Percentiles rank a stretch among this genome's conserved stretches.
Conservation (phyloP, 495 filamentous ascomycete genomes). For the Hypoxylon fuscum region DNA sequence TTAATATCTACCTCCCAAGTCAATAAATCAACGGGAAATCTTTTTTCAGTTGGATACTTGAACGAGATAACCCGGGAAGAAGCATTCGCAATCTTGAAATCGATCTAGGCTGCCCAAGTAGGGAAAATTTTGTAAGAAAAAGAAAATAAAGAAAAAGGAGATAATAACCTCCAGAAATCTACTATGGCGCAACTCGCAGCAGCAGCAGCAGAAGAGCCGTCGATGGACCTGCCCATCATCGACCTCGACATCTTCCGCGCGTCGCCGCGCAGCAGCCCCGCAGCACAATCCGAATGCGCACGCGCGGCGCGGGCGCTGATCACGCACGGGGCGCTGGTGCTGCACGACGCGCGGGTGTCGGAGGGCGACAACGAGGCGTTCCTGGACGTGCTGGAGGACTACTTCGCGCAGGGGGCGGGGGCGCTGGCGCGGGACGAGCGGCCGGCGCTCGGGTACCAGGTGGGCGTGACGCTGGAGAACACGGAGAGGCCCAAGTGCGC, state of each 20-base stretch:
- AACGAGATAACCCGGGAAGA: too few species aligned
- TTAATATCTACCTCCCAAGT: too few species aligned
- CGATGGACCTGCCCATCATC: slow-evolving; percentile 63
- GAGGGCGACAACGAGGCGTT: slow-evolving; percentile 58
- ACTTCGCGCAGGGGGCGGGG: slow-evolving; percentile 59
- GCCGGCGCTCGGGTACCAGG: slow-evolving; percentile 60
- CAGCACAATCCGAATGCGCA: slow-evolving; percentile 54
- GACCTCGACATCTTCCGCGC: slow-evolving; percentile 59
- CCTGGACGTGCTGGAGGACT: slow-evolving; percentile 63
- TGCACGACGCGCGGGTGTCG: slow-evolving; percentile 61
- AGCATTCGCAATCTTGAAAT: too few species aligned
- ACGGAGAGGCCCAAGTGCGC: slow-evolving; percentile 65
- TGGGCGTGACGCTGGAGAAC: slow-evolving; percentile 63
- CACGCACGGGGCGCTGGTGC: slow-evolving; percentile 58
- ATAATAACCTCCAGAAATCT: too few species aligned
- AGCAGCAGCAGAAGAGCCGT: slow-evolving; percentile 33
- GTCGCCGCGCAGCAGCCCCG: slow-evolving; percentile 44
- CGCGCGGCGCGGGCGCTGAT: slow-evolving; percentile 57
- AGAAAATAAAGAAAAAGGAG: too few species aligned
- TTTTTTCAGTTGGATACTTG: too few species aligned
- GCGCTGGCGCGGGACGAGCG: slow-evolving; percentile 55
- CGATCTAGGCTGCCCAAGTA: too few species aligned
- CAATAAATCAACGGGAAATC: too few species aligned
- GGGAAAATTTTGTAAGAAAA: too few species aligned
- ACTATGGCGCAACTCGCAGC: slow-evolving; percentile 22